These are phyloP conservation scores for Eutrema yunnanense DNA, from an alignment of 345 rosid species.

Conservation along the genomic window DNA sequence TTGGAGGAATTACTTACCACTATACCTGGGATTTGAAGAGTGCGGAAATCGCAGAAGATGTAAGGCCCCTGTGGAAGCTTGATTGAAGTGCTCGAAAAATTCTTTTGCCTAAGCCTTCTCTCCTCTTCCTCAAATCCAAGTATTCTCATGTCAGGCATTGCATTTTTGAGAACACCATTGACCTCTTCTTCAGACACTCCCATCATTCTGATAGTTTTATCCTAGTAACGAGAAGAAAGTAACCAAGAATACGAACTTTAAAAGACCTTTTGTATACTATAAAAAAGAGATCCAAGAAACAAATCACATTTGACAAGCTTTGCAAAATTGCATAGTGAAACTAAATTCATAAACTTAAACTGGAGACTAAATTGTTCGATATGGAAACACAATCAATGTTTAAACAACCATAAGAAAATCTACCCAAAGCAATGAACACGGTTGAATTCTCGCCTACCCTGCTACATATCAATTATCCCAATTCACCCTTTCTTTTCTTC, in stretches of 20 bases:
- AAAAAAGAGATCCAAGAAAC: background rate
- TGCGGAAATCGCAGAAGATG: constrained; percentile 68
- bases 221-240: constrained; percentile 33
- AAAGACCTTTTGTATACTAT: background rate
- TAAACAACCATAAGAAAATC: background rate
- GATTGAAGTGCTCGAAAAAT: constrained; percentile 24
- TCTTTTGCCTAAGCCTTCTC: constrained; percentile 55
- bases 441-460: background rate
- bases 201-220: constrained; percentile 80
- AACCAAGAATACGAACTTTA: background rate
- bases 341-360: background rate
- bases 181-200: constrained; percentile 78
- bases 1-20: constrained; percentile 46
- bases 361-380: background rate
- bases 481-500: background rate
- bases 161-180: constrained; percentile 43
- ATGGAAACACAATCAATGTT: background rate
- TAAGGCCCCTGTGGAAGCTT: constrained; percentile 77
- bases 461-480: background rate
- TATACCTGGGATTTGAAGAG: constrained; percentile 76
- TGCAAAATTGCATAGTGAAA: background rate
- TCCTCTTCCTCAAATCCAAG: constrained; percentile 93
- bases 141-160: constrained; percentile 55
- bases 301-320: background rate
- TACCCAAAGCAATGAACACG: background rate